These are phyloP conservation scores for Ensete glaucum DNA, from an alignment of 176 grass and related monocot genomes.

Conservation along the genomic window DNA sequence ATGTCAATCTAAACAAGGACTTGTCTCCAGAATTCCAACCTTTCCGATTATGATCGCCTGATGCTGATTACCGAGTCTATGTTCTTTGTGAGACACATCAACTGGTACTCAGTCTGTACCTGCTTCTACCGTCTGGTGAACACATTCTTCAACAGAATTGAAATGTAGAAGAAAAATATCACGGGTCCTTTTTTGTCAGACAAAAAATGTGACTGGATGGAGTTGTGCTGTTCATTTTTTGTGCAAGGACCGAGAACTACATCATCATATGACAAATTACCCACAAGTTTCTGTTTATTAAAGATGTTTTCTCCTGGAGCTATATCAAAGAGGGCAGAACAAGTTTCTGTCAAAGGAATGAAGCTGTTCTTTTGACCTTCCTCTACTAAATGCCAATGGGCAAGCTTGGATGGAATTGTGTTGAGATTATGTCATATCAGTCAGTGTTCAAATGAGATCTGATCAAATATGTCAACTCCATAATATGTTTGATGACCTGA, in stretches of 20 bases:
- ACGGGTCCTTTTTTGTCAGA: too few relatives aligned
- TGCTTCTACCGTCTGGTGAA: background rate
- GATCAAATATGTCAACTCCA: too few relatives aligned
- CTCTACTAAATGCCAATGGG: background rate
- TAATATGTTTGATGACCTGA: too few relatives aligned
- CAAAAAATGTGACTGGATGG: too few relatives aligned
- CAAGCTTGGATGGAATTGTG: background rate
- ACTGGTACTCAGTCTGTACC: background rate
- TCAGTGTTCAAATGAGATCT: too few relatives aligned
- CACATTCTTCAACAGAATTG: background rate
- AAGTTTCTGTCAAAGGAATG: background rate
- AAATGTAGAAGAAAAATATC: too few relatives aligned
- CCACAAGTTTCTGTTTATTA: background rate
- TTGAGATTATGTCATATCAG: background rate
- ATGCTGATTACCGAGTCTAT: background rate
- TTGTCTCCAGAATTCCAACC: background rate
- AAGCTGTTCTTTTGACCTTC: background rate
- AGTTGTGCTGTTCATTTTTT: background rate
- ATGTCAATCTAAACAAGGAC: background rate
- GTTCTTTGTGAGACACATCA: background rate
- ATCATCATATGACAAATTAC: background rate
- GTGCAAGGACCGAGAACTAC: background rate
- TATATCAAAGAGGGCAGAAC: constrained; percentile 1
- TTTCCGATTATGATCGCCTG: background rate
- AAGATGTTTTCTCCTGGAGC: background rate